Conservation (phyloP, 768 basidiomycete species). For the Mycena haematopus region DNA sequence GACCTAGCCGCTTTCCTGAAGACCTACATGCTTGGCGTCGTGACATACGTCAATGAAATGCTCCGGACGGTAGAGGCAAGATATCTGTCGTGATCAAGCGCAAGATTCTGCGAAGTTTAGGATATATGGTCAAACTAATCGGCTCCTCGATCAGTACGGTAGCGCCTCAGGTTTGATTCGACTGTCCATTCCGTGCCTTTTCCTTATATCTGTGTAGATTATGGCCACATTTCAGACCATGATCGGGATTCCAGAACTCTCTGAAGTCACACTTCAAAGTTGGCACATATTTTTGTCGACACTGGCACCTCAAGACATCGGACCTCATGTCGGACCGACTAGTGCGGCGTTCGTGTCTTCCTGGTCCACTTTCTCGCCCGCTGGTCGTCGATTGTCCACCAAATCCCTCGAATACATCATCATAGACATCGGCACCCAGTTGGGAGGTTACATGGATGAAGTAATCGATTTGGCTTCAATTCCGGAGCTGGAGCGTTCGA, state of each 20-base stretch:
- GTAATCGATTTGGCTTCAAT: conserved; percentile 81
- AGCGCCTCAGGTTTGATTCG: conserved; percentile 78
- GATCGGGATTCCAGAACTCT: conserved; percentile 75
- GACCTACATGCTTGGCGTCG: conserved; percentile 81
- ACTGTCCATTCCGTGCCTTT: conserved; percentile 9
- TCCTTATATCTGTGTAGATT: conserved; percentile 57
- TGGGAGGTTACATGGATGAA: conserved; percentile 69
- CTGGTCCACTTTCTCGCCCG: conserved; percentile 70
- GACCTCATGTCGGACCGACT: conserved; percentile 85
- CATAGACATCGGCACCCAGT: conserved; percentile 59
- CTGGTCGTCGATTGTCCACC: conserved; percentile 59
- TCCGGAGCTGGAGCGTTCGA: conserved; percentile 60
- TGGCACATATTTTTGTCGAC: conserved; percentile 82
- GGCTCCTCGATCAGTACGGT: conserved; percentile 76
- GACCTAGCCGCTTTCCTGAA: conserved; percentile 70
- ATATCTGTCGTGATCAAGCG: conserved; percentile 71
- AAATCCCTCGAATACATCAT: conserved; percentile 75
- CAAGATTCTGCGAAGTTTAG: conserved; percentile 81
- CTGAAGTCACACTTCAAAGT: conserved; percentile 77
- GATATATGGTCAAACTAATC: conserved; percentile 70
- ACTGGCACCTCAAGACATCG: conserved; percentile 71
- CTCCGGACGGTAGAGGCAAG: conserved; percentile 83
- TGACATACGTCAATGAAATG: conserved; percentile 85
- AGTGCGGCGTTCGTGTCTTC: conserved; percentile 82
- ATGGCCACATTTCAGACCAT: conserved; percentile 96